A percentile compares a stretch with the other conserved stretches of the same genome.
Evolutionary conservation across 768 basidiomycete species (phyloP).

Genomic region (Rhizopogon vinicolor): DNA sequence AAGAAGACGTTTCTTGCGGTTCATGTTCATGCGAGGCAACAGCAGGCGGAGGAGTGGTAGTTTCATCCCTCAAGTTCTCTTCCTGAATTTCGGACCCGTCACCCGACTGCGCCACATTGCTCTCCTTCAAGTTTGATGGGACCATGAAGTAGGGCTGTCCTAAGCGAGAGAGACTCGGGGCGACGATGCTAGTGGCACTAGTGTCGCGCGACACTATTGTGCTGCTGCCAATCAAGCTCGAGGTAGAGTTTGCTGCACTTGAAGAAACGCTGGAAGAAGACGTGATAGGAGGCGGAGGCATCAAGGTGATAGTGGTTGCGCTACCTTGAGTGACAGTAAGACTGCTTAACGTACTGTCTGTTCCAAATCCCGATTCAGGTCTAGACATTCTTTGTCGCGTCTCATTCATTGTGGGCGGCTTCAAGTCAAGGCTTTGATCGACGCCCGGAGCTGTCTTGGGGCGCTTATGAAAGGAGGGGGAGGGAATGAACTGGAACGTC

Average conservation of each 20-base stretch:
- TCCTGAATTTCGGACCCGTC: not conserved
- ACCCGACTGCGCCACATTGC: not conserved
- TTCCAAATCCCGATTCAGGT: not conserved
- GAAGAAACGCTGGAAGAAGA: constrained; percentile 1
- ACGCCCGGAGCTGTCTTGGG: constrained; percentile 8
- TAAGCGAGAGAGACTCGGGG: not conserved
- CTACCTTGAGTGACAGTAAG: not conserved
- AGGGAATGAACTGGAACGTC: constrained; percentile 21
- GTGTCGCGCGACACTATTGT: not conserved
- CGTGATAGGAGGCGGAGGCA: not conserved
- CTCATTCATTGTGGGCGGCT: not conserved
- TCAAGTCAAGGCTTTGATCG: not conserved
- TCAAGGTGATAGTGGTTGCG: not conserved
- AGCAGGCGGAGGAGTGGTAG: not conserved
- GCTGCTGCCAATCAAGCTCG: not conserved
- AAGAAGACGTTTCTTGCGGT: not conserved
- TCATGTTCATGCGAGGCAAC: not conserved
- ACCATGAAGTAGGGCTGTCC: not conserved
- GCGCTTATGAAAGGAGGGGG: constrained; percentile 17
- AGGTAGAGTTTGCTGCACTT: not conserved
- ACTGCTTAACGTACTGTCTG: constrained; percentile 8
- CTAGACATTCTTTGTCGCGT: not conserved
- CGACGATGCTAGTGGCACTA: not conserved
- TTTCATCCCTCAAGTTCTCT: not conserved
- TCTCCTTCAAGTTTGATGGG: not conserved